Base-by-base conservation (phyloP, 2,329 filamentous ascomycete species). In the Penicillium sp. region DNA sequence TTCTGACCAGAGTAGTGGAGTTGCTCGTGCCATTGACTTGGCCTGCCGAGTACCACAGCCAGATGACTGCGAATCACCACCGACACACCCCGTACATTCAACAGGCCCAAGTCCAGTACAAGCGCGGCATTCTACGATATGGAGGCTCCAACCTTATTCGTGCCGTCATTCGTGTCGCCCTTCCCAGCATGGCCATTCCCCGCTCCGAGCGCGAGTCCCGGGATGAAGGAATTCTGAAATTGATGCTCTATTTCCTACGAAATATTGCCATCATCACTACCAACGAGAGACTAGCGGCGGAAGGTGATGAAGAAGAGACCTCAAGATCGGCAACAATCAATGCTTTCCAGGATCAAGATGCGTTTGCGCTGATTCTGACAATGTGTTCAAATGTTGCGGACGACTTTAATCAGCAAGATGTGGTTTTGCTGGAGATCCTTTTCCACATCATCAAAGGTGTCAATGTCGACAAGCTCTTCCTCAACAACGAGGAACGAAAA, bases 401-500 rank as follows among this genome's bases (percentile, higher is more conserved):
- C 36, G 91, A 97, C 59, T 98, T 96, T 66, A 83, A 85, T 52
- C 83, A 84, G 12, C 89, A 97, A 58, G 91, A 97, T 63, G 83
- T 91, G 2, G 79, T 90, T n/a, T 70, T 96, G 24, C 81, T 98
- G 71, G 93, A 98, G 65, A 87, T 91, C 35, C 72, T 98, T 27
- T 98, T 95, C 68, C 89, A 97, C 59, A 68, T 98, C 1, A 80
- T 97, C 49, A 97, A 97, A 67, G 88, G 90, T 18, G 83, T 97
- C 11, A 85, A 95, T 65, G 78, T 86, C 2, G 80, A 85, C 50
- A 88, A 89, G 64, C 73, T 98, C 2, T 97, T 96, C 66, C 85
- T 95, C 80, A 80, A 86, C 54, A 83, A 93, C 46, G 76, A 81
- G 53, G 82, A 91, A 64, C 73, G 88, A 42, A 81, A 77, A 52